Evolutionary conservation across 176 grass and related monocot genomes (phyloP).

Genomic region (Carex myosuroides): DNA sequence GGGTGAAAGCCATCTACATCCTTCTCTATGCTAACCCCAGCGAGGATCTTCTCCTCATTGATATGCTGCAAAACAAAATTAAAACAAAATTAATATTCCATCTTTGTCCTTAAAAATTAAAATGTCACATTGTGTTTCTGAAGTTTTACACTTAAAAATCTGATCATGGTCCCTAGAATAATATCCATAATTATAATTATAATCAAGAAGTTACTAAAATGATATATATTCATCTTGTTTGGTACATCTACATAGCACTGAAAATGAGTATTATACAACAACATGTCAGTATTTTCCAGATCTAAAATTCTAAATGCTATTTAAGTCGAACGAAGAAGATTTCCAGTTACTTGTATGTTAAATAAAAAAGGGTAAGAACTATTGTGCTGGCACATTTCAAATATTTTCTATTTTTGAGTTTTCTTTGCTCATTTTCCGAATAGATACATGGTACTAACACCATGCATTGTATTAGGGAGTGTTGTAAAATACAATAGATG

Average conservation of each 20-base stretch:
- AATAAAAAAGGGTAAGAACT: neutral
- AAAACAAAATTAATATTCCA: slow-evolving; percentile 5
- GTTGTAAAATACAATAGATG: slow-evolving; percentile 1
- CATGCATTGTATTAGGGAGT: neutral
- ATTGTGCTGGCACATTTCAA: neutral
- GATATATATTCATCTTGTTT: neutral
- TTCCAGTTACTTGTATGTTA: neutral
- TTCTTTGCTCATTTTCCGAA: neutral
- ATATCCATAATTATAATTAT: neutral
- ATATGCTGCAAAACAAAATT: slow-evolving; percentile 59
- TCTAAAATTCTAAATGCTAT: neutral
- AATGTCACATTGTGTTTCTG: neutral
- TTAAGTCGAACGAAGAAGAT: neutral
- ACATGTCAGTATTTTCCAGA: neutral
- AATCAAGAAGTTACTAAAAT: neutral
- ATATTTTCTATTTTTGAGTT: neutral
- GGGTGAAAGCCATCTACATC: slow-evolving; percentile 96
- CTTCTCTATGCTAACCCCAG: slow-evolving; percentile 77
- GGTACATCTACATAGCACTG: neutral
- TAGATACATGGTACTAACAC: neutral
- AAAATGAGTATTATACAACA: neutral
- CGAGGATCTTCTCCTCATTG: slow-evolving; percentile 86
- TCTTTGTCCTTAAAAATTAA: neutral
- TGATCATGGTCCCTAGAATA: neutral
- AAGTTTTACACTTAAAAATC: neutral